Evolutionary conservation across 108 stramenopile genomes (phyloP), one percentile per base, ranked within the genome.

Genomic region (Cylindrotheca closterium): DNA sequence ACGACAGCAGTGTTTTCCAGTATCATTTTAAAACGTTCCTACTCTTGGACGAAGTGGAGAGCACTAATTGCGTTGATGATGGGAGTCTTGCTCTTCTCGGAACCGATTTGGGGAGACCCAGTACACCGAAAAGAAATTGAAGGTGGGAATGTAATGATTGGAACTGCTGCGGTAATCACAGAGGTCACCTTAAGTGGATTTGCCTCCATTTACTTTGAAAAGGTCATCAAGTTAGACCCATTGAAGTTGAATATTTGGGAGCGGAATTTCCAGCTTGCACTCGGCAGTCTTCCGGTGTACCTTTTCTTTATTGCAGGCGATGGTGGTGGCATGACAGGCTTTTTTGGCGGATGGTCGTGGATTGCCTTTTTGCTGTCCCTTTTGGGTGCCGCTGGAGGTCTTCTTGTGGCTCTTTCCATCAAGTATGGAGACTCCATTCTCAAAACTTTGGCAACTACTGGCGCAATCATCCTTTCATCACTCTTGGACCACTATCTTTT

Each of bases 401-500:
- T 98, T 60, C 67, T 96, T 45, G 97, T 98, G 51, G 97, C 97
- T 18, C 68, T 96, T 17, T 92, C 88, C 26, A 89, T 96, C 75
- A 98, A 98, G 73, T 83, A 96, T 63, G 93, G 93, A 29, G 95
- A 98, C 67, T 80, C 91, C 12, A 93, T 98, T 55, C 69, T 98
- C 59, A 98, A 98, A 75, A 96, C 95, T 4, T 71, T 96, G 56
- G 97, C 97, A 18, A 89, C 87, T 2, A 94, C 89, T 21, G 92
- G 92, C 26, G 87, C 89, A 7, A 94, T 94, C 33, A 65, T 93
- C 46, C 68, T 93, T 27, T 86, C 86, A 8, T 75, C 80, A 21
- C 21, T 83, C 2, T 45, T 93, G 48, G 92, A 93, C 71, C 81
- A 88, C 55, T 75, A 57, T 25, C 27, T 89, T 15, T 59, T 93